Evolutionary conservation across 208 protist genomes (phyloP), one percentile per base, ranked within the genome.

Genomic region (Wallacemonas sp.): DNA sequence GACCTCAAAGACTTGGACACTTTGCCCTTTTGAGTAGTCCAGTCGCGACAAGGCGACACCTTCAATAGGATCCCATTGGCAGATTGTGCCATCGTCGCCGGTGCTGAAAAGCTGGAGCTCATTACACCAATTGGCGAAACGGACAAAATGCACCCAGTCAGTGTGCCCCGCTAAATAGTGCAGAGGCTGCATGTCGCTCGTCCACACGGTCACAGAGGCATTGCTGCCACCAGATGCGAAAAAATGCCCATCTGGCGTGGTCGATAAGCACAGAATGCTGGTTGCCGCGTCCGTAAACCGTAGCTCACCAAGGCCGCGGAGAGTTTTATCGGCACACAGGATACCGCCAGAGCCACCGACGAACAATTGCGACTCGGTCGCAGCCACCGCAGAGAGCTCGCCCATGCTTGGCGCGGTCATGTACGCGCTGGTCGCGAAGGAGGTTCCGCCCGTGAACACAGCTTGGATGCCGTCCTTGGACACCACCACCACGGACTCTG

Each of bases 141-240:
- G 82, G 1, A 96, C 85, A 72, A 87, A 92, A 18, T 82, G 81
- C 1, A 96, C 82, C 84, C 86, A 94, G 65, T 96, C 87, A 10
- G 80, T 90, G 78, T 96, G 87, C 20, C 85, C 87, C 0, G 64
- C 33, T 25, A 96, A 66, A 46, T 83, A 70, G 57, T 89, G 87
- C 0, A 92, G 28, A 1, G 72, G 70, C 45, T 75, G 59, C 65
- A 92, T 71, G 36, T 81, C 78, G 22, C 66, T 48, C 32, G 81
- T 77, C 89, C 86, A 93, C 10, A 92, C 78, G 0, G 84, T 90
- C 5, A 91, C 78, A 36, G 61, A 74, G 10, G 81, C 79, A 49
- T 81, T 84, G 18, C 76, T 64, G 28, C 82, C 65, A 31, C 89
- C 82, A 4, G 89, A 91, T 0, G 85, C 86, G 25, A 93, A 69